Evolutionary conservation across 2,329 filamentous ascomycete genomes (phyloP).

Genomic region (Penicillium sumatraense): DNA sequence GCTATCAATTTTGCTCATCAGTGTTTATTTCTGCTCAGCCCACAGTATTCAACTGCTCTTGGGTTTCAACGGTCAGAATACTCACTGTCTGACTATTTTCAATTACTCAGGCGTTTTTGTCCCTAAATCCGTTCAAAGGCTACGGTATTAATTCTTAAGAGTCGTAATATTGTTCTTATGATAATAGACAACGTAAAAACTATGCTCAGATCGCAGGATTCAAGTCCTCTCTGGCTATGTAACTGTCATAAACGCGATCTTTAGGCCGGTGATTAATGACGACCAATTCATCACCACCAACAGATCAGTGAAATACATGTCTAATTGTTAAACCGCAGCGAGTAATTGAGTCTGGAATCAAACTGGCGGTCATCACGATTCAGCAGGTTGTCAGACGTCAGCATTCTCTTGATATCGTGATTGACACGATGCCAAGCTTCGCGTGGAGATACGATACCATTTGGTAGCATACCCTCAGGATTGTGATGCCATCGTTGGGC

Average conservation of each 20-base stretch:
- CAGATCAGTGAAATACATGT: background rate
- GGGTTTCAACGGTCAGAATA: too few species aligned
- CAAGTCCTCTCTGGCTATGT: background rate
- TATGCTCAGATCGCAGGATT: background rate
- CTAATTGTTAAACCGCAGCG: background rate
- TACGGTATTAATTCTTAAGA: background rate
- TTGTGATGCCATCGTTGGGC: background rate
- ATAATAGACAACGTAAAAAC: background rate
- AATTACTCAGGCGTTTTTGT: too few species aligned
- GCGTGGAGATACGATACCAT: background rate
- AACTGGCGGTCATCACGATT: background rate
- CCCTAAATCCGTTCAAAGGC: too few species aligned
- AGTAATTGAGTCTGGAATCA: background rate
- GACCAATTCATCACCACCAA: background rate
- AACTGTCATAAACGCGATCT: background rate
- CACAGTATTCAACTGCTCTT: too few species aligned
- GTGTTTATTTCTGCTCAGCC: too few species aligned
- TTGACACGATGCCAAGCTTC: background rate
- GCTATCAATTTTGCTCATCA: too few species aligned
- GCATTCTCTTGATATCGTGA: background rate
- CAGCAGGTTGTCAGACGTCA: background rate
- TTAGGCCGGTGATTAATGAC: background rate
- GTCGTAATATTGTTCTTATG: background rate
- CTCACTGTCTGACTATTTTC: too few species aligned
- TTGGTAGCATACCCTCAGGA: background rate